Conservation (phyloP, 2,329 filamentous ascomycete genomes). For the Aspergillus sp. region DNA sequence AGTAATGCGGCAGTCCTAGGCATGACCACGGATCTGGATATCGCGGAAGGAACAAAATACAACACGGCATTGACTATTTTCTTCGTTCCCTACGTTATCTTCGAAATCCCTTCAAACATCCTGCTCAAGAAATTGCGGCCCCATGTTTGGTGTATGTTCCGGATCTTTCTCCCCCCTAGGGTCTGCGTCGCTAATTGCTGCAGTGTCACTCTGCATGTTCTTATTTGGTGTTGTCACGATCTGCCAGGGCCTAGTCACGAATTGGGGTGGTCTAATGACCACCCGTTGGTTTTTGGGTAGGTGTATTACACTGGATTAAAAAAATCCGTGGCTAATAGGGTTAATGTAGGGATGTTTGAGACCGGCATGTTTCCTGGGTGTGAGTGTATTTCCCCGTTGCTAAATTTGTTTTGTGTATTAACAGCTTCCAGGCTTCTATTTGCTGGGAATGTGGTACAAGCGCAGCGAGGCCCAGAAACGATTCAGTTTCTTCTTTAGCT, state of each 20-base stretch:
- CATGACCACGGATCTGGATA: slow-evolving; percentile 61
- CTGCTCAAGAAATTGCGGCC: slow-evolving; percentile 68
- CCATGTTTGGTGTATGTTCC: slow-evolving; percentile 60
- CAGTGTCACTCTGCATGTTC: slow-evolving; percentile 77
- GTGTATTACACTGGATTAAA: background rate
- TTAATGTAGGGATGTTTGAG: slow-evolving; percentile 59
- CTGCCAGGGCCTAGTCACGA: slow-evolving; percentile 74
- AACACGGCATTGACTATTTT: slow-evolving; percentile 78
- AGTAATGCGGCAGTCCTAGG: slow-evolving; percentile 72
- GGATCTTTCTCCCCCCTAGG: background rate
- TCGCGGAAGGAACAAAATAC: slow-evolving; percentile 58
- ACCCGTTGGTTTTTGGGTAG: slow-evolving; percentile 78
- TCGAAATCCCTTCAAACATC: slow-evolving; percentile 68
- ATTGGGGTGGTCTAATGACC: slow-evolving; percentile 72
- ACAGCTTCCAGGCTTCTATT: slow-evolving; percentile 47
- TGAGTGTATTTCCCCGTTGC: slow-evolving; percentile 29
- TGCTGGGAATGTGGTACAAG: slow-evolving; percentile 82
- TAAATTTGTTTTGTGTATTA: background rate
- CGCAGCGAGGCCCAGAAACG: slow-evolving; percentile 85
- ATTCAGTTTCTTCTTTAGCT: slow-evolving; percentile 91
- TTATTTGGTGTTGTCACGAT: slow-evolving; percentile 74
- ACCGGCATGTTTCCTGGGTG: slow-evolving; percentile 71
- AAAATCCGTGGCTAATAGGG: background rate
- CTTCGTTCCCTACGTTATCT: slow-evolving; percentile 73
- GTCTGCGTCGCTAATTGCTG: background rate